Evolutionary conservation across 2,329 filamentous ascomycete genomes (phyloP).

Genomic region (Hymenoscyphus infarciens): DNA sequence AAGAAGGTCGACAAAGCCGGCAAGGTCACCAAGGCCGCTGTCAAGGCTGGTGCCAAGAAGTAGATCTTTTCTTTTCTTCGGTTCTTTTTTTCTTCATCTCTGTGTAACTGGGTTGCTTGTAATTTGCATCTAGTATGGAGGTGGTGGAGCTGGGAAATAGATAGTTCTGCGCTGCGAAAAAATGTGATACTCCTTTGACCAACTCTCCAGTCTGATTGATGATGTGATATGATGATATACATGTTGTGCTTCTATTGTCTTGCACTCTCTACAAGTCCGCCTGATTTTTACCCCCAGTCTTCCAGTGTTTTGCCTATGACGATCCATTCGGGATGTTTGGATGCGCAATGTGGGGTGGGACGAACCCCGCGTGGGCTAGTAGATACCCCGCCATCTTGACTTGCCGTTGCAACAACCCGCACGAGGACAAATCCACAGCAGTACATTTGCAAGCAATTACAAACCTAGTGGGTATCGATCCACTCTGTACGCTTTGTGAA

Average conservation of each 20-base stretch:
- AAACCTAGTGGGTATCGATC: neutral
- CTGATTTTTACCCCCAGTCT: too few species aligned
- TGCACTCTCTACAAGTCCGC: neutral
- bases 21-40: constrained; percentile 40
- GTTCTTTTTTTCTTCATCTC: constrained; percentile 10
- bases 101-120: constrained; percentile 5
- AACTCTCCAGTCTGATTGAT: too few species aligned
- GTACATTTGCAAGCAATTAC: neutral
- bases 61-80: constrained; percentile 22
- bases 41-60: constrained; percentile 40
- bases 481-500: neutral
- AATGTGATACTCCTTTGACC: constrained; percentile 8
- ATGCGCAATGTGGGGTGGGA: neutral
- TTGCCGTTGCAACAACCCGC: neutral
- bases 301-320: too few species aligned
- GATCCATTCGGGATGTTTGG: neutral
- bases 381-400: constrained; percentile 1
- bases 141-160: constrained; percentile 13
- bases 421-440: neutral
- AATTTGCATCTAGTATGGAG: constrained; percentile 11
- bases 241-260: neutral
- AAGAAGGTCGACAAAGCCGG: constrained; percentile 43
- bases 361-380: neutral
- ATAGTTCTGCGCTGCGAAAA: constrained; percentile 14
- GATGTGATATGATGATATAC: neutral